Evolutionary conservation across 768 basidiomycete species (phyloP), one percentile per base, ranked within the genome.

Genomic region (Piloderma croceum): DNA sequence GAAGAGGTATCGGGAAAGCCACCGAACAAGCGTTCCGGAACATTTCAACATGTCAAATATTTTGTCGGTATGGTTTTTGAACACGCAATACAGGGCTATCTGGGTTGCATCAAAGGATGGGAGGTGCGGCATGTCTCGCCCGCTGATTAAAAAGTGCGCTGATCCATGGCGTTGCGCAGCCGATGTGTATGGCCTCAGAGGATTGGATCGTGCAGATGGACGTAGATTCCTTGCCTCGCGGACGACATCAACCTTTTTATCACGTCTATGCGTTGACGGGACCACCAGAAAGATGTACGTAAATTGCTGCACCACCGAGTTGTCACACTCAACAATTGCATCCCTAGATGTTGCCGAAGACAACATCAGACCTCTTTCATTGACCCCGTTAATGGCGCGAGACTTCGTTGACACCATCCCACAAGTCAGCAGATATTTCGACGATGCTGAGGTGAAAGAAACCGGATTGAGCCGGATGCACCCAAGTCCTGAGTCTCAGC

Each of bases 241-340:
- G 75, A 15, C 54, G 64, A 18, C 45, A 67, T 32, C 76, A 78
- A 41, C 73, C 76, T 2, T 77, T 76, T 45, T 78, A 78, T 46
- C 54, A 59, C 22, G 51, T 64, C 24, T 43, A 68, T 31, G 50
- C 61, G 49, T 56, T 23, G 64, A 57, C 34, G 68, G 67, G 10
- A 53, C 64, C 2, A 42, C n/a, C n/a, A n/a, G n/a, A 52, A 29
- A 52, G 62, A 50, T 73, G 71, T 73, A 50, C 46, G 67, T 49
- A 29, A 24, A 25, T 18, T n/a, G 11, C 18, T 6, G 10, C n/a
- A 22, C 17, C 34, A n/a, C 12, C 24, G 2, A 18, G 27, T 29
- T 15, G 43, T 27, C 7, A 24, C 15, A 29, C 27, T 29, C 36
- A 24, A 3, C 11, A 44, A 36, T 15, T 31, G 24, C 23, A n/a